These are phyloP conservation scores for Oryza nivara DNA, from an alignment of 176 grass and related monocot genomes.

Conservation along the genomic window DNA sequence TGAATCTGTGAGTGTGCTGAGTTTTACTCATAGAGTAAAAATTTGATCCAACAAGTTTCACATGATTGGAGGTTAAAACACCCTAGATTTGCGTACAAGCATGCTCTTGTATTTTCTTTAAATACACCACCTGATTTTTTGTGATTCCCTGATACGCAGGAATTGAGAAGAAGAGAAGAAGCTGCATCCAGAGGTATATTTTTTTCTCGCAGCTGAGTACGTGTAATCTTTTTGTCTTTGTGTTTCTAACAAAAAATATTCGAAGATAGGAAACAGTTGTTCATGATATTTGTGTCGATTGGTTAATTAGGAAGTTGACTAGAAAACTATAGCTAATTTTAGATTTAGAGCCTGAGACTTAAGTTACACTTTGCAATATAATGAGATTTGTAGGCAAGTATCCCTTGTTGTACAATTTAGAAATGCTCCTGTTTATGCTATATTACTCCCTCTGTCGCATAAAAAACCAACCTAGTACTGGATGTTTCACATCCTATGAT, in stretches of 20 bases:
- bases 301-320: slow-evolving; percentile 1
- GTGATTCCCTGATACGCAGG: slow-evolving; percentile 51
- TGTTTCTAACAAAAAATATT: slow-evolving; percentile 4
- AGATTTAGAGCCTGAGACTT: not conserved
- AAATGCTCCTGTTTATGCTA: not conserved
- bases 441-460: too few species aligned
- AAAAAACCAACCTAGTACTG: too few species aligned
- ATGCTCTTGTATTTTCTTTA: not conserved
- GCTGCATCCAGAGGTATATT: slow-evolving; percentile 79
- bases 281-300: slow-evolving; percentile 1
- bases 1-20: slow-evolving; percentile 8
- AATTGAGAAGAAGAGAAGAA: slow-evolving; percentile 93
- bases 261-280: slow-evolving; percentile 16
- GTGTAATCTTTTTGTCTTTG: slow-evolving; percentile 3
- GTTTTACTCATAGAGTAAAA: slow-evolving; percentile 11
- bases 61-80: slow-evolving; percentile 31
- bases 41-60: not conserved
- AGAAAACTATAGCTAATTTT: slow-evolving; percentile 19
- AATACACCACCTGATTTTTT: slow-evolving; percentile 24
- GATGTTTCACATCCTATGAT: too few species aligned
- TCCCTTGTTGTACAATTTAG: not conserved
- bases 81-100: not conserved
- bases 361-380: not conserved
- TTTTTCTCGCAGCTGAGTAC: slow-evolving; percentile 1
- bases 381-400: not conserved